A percentile compares a stretch with the other conserved stretches of the same genome.
Evolutionary conservation across 1,139 yeast species (phyloP).

Genomic region (Sugiyamaella paludigena): DNA sequence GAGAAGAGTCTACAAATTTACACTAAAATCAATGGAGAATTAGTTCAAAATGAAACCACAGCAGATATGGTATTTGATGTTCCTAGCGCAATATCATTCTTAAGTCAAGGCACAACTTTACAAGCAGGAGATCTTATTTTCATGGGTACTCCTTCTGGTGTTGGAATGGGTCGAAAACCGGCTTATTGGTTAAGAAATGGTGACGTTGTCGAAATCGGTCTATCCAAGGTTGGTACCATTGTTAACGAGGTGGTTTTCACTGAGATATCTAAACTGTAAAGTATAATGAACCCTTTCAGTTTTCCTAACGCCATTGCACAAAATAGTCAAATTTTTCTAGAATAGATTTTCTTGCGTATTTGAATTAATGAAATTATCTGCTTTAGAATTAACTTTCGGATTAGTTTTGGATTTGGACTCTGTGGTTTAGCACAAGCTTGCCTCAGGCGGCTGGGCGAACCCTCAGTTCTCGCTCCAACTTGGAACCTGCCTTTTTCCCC

Average conservation of each 20-base stretch:
- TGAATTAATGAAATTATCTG: too few relatives aligned
- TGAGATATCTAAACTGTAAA: too few relatives aligned
- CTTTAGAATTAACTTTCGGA: too few relatives aligned
- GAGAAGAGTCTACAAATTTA: constrained; percentile 38
- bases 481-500: too few relatives aligned
- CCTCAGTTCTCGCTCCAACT: too few relatives aligned
- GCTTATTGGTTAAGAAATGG: constrained; percentile 45
- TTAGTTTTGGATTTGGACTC: too few relatives aligned
- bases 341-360: too few relatives aligned
- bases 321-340: too few relatives aligned
- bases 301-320: too few relatives aligned
- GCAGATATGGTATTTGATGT: constrained; percentile 51
- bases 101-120: constrained; percentile 52
- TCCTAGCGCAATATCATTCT: constrained; percentile 45
- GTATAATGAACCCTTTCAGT: too few relatives aligned
- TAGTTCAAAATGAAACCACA: constrained; percentile 47
- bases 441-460: too few relatives aligned
- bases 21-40: constrained; percentile 45
- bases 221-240: constrained; percentile 48
- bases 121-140: constrained; percentile 50
- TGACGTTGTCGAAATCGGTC: constrained; percentile 45
- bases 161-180: constrained; percentile 47
- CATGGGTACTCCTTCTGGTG: constrained; percentile 57
- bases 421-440: too few relatives aligned
- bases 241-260: constrained; percentile 37